A percentile compares a stretch with the other conserved stretches of the same genome.
Evolutionary conservation across 2,329 filamentous ascomycete genomes (phyloP).

Genomic region (Shiraia sp.): DNA sequence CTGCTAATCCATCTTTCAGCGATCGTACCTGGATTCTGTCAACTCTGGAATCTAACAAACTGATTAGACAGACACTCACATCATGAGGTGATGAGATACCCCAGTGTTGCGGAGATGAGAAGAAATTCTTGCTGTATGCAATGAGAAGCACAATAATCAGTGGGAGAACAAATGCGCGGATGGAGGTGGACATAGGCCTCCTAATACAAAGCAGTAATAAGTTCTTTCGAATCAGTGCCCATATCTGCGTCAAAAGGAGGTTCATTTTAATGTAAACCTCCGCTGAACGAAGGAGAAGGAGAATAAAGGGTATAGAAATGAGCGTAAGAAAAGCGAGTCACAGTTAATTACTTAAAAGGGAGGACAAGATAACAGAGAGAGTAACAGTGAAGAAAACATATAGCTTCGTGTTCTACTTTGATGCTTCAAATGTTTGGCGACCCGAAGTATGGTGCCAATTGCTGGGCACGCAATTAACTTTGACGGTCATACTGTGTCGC

Average conservation of each 20-base stretch:
- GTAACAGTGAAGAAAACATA: too few species aligned
- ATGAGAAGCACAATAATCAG: conserved; percentile 25
- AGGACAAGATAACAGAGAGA: too few species aligned
- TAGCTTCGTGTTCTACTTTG: too few species aligned
- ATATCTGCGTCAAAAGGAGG: conserved; percentile 23
- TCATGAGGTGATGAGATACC: conserved; percentile 24
- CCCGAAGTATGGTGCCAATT: too few species aligned
- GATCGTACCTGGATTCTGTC: conserved; percentile 18
- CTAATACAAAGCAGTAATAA: conserved; percentile 26
- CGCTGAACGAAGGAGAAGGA: background rate
- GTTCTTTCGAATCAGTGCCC: conserved; percentile 32
- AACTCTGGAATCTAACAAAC: too few species aligned
- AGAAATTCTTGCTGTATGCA: conserved; percentile 29
- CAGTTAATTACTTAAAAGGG: too few species aligned
- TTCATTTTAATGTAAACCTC: conserved; percentile 10
- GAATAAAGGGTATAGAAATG: background rate
- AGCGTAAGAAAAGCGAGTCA: background rate
- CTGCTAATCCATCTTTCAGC: conserved; percentile 18
- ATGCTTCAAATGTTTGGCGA: too few species aligned
- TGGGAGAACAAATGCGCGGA: conserved; percentile 28
- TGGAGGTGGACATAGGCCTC: conserved; percentile 23
- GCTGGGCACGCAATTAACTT: too few species aligned
- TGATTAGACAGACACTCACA: too few species aligned
- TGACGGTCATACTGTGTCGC: too few species aligned
- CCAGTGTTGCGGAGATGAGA: conserved; percentile 20